Evolutionary conservation across 805 yeast species (phyloP), one percentile per base, ranked within the genome.

Genomic region (Nakazawaea siamensis): DNA sequence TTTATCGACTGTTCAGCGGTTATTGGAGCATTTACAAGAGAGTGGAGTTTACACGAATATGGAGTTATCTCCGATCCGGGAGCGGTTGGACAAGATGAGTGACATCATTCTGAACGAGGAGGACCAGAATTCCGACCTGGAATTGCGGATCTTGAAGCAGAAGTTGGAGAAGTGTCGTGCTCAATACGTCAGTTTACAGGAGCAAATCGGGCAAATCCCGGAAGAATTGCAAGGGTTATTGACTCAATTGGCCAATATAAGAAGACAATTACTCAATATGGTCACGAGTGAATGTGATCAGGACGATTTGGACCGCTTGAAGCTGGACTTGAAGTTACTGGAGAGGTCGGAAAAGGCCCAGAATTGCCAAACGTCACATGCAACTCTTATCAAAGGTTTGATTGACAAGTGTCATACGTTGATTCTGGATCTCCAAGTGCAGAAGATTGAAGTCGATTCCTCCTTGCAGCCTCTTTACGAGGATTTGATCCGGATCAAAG

Each of bases 321-420:
- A 54, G 37, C 52, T 45, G 16, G 62, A 68, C 35, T 53, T 75
- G 33, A 54, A 53, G 21, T 57, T 52, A 26, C 48, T 75, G 32
- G 79, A 71, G 39, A 45, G 54, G 4, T 59, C 62, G 36, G 62
- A 86, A 42, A 80, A 76, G 47, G 50, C 54, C 40, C 46, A 47
- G 19, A 50, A 43, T 25, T n/a, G n/a, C n/a, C n/a, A n/a, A n/a
- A 57, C 57, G 29, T 69, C 64, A 40, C 65, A 64, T 25, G 76
- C 25, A 4, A 27, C 34, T 2, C 27, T 80, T 1, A 55, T 81
- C 33, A 80, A 80, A 50, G 90, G 88, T 6, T 60, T 87, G 29
- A 62, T 85, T 18, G 95, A 86, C 55, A 94, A 86, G 51, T 84
- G 95, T 53, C 76, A 78, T 51, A 78, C 77, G 45, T 64, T 85